phyloP scores from a whole-genome alignment of 108 stramenopile species.

The Skeletonema grethae region DNA sequence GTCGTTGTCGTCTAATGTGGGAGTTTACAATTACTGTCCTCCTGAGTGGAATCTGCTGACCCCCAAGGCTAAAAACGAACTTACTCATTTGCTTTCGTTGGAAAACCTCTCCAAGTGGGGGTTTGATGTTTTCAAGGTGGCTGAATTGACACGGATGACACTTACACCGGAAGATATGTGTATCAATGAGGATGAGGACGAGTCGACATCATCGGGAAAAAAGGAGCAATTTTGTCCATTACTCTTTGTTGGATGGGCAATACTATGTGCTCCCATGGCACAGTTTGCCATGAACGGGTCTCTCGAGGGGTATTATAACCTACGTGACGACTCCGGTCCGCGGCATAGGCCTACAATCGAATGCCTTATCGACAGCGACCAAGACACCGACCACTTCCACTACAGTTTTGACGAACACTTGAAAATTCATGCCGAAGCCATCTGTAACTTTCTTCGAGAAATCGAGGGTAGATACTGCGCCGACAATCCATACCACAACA shows the following conservation, averaged over 20 bases:
- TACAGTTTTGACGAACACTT: conserved; percentile 30
- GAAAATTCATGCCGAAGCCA: conserved; percentile 11
- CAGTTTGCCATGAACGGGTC: conserved; percentile 53
- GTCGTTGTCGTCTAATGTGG: background rate
- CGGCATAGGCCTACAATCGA: no score
- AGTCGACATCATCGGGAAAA: background rate
- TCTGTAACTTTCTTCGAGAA: conserved; percentile 44
- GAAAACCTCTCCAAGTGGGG: conserved; percentile 60
- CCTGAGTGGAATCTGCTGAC: conserved; percentile 35
- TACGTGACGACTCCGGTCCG: background rate
- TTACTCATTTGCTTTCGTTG: conserved; percentile 47
- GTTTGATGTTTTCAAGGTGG: conserved; percentile 63
- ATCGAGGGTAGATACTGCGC: conserved; percentile 43
- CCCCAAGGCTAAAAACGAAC: conserved; percentile 8
- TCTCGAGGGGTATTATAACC: conserved; percentile 6
- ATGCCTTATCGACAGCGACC: no score
- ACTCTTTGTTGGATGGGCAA: conserved; percentile 63
- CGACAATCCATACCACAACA: conserved; percentile 74
- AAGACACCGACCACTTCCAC: no score
- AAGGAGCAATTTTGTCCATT: conserved; percentile 41
- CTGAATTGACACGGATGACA: conserved; percentile 36
- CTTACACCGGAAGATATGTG: background rate
- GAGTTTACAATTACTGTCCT: conserved; percentile 8
- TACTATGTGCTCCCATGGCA: conserved; percentile 55
- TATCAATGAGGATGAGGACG: background rate